phyloP scores from a whole-genome alignment of 2,329 filamentous ascomycete species.

The Bimuria novae-zelandiae region DNA sequence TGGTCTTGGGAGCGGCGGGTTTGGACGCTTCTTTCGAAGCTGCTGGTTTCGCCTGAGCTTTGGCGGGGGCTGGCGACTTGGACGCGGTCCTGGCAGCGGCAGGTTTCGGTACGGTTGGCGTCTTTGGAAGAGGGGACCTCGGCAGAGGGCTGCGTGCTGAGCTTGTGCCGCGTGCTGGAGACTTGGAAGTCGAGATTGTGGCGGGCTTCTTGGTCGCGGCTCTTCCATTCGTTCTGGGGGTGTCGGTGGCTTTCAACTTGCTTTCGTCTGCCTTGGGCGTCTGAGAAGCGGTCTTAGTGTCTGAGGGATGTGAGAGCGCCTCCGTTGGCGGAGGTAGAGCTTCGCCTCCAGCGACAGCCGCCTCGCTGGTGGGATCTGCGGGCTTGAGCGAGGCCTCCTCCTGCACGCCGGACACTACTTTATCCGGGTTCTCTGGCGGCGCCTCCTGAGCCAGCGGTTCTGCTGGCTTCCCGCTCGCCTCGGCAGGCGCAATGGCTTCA shows the following conservation, averaged over 20 bases:
- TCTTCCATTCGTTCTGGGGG: conserved; percentile 27
- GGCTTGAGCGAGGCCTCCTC: conserved; percentile 49
- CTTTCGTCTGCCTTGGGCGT: conserved; percentile 19
- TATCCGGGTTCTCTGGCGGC: conserved; percentile 48
- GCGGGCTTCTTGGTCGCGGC: conserved; percentile 37
- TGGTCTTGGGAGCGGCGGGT: conserved; percentile 31
- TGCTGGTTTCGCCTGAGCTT: conserved; percentile 18
- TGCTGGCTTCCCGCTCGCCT: background rate
- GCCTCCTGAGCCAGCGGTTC: conserved; percentile 2
- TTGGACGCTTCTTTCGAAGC: conserved; percentile 30
- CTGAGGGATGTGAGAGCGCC: conserved; percentile 14
- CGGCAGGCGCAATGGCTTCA: background rate
- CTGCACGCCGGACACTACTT: conserved; percentile 48
- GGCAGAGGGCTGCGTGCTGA: conserved; percentile 41
- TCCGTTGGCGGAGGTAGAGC: conserved; percentile 43
- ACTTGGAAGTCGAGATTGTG: conserved; percentile 39
- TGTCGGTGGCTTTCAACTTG: conserved; percentile 25
- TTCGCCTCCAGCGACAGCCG: conserved; percentile 46
- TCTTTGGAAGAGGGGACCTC: conserved; percentile 32
- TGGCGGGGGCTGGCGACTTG: conserved; percentile 21
- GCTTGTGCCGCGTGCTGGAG: conserved; percentile 26
- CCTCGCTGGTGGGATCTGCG: conserved; percentile 45
- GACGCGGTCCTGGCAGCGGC: conserved; percentile 21
- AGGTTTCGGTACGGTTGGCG: conserved; percentile 35
- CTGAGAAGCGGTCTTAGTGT: conserved; percentile 12